phyloP scores from a whole-genome alignment of 2,329 filamentous ascomycete genomes.

The Chaetoscypha palmicola region DNA sequence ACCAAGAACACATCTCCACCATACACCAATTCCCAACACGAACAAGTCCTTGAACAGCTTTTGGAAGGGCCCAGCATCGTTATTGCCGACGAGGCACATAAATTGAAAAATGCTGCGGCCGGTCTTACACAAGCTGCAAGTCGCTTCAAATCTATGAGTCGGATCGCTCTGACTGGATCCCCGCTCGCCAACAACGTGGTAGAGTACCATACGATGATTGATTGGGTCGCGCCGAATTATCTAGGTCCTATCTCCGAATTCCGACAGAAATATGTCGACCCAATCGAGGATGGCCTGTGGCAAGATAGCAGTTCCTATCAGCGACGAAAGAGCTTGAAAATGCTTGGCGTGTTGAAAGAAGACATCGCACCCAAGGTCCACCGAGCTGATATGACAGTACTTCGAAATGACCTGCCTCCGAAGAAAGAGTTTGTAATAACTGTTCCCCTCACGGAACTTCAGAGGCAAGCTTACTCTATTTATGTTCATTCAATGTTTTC shows the following conservation, averaged over 20 bases:
- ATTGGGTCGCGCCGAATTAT: slow-evolving; percentile 78
- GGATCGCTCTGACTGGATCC: slow-evolving; percentile 81
- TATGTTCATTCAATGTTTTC: slow-evolving; percentile 39
- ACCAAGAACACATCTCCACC: slow-evolving; percentile 21
- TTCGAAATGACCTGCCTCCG: slow-evolving; percentile 59
- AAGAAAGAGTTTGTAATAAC: slow-evolving; percentile 81
- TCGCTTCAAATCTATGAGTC: slow-evolving; percentile 57
- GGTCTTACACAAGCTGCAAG: slow-evolving; percentile 46
- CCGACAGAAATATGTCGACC: slow-evolving; percentile 57
- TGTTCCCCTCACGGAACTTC: slow-evolving; percentile 60
- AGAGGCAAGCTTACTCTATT: slow-evolving; percentile 53
- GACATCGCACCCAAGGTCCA: slow-evolving; percentile 73
- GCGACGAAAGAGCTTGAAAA: slow-evolving; percentile 54
- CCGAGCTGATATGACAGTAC: slow-evolving; percentile 60
- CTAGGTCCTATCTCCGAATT: slow-evolving; percentile 66
- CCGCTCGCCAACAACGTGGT: slow-evolving; percentile 76
- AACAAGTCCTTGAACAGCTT: slow-evolving; percentile 42
- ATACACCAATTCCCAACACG: slow-evolving; percentile 33
- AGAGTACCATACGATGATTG: slow-evolving; percentile 82
- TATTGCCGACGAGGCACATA: slow-evolving; percentile 79
- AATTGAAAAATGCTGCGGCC: slow-evolving; percentile 59
- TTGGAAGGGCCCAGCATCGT: slow-evolving; percentile 61
- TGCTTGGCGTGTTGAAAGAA: slow-evolving; percentile 62
- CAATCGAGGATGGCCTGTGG: slow-evolving; percentile 67
- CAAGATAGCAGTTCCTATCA: slow-evolving; percentile 51